phyloP scores from a whole-genome alignment of 768 basidiomycete species.

The Xerocomellus chrysenteron region DNA sequence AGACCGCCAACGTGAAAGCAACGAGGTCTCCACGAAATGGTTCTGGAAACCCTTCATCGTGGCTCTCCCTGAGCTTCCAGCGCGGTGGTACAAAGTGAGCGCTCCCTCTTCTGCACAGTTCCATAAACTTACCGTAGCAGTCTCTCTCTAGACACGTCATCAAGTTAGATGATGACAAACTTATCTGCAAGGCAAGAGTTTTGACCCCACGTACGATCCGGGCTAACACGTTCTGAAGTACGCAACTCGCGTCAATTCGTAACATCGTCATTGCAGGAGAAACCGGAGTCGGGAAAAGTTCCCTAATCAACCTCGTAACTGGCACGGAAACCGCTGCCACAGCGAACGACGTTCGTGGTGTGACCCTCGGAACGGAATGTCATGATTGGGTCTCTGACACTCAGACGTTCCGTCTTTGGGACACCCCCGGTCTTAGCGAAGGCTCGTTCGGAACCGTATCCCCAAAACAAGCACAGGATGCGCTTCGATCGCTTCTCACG shows the following conservation, averaged over 20 bases:
- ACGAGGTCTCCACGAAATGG: slow-evolving; percentile 18
- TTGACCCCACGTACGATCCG: neutral
- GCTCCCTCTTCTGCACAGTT: neutral
- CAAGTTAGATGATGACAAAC: slow-evolving; percentile 8
- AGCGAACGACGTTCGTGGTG: slow-evolving; percentile 24
- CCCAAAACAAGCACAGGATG: slow-evolving; percentile 25
- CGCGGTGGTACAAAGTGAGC: slow-evolving; percentile 5
- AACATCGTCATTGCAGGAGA: slow-evolving; percentile 32
- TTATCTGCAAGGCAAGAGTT: slow-evolving; percentile 2
- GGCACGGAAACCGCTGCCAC: slow-evolving; percentile 22
- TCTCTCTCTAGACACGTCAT: neutral
- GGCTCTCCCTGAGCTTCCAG: neutral
- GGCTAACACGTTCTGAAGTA: slow-evolving; percentile 10
- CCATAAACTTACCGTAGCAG: neutral
- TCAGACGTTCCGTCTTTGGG: slow-evolving; percentile 29
- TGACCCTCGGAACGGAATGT: slow-evolving; percentile 21
- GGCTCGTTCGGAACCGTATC: slow-evolving; percentile 23
- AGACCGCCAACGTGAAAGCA: slow-evolving; percentile 16
- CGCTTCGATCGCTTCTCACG: slow-evolving; percentile 26
- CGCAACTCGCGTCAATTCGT: slow-evolving; percentile 16
- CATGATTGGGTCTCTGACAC: slow-evolving; percentile 14
- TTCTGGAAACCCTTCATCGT: slow-evolving; percentile 9
- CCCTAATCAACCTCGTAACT: slow-evolving; percentile 29
- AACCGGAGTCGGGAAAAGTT: slow-evolving; percentile 33
- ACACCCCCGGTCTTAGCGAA: slow-evolving; percentile 34